Conservation (phyloP, 2,329 filamentous ascomycete species). For the Aspergillus latus region DNA sequence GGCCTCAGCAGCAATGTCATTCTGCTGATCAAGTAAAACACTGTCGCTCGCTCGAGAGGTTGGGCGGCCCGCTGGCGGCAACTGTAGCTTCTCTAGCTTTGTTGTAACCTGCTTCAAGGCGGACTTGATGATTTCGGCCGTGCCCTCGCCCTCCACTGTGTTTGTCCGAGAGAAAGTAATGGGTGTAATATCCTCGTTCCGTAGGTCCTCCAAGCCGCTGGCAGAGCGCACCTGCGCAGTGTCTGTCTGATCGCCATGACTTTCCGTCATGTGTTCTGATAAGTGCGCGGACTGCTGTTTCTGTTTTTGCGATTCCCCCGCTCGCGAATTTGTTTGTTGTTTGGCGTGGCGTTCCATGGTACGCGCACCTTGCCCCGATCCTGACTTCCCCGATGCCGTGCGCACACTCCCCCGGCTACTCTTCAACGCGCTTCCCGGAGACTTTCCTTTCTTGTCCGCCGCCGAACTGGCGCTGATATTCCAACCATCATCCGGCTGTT, state of each 20-base stretch:
- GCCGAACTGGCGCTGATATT: conserved; percentile 31
- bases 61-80: conserved; percentile 32
- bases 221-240: conserved; percentile 51
- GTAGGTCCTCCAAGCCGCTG: conserved; percentile 75
- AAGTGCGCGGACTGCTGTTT: conserved; percentile 21
- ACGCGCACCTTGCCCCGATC: background rate
- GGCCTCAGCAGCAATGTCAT: conserved; percentile 24
- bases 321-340: conserved; percentile 22
- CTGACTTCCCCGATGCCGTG: conserved; percentile 2
- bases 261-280: conserved; percentile 14
- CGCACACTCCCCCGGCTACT: conserved; percentile 4
- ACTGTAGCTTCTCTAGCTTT: conserved; percentile 48
- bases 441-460: conserved; percentile 4
- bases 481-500: conserved; percentile 32
- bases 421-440: background rate
- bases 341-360: conserved; percentile 8
- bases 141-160: conserved; percentile 59
- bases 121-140: conserved; percentile 58
- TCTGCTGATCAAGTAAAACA: conserved; percentile 34
- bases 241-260: conserved; percentile 23
- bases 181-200: conserved; percentile 84
- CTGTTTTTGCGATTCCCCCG: conserved; percentile 22
- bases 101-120: conserved; percentile 53
- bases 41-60: conserved; percentile 43
- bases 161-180: conserved; percentile 74